Evolutionary conservation across 176 grass and related monocot genomes (phyloP), one percentile per base, ranked within the genome.

Genomic region (Elaeis guineensis): DNA sequence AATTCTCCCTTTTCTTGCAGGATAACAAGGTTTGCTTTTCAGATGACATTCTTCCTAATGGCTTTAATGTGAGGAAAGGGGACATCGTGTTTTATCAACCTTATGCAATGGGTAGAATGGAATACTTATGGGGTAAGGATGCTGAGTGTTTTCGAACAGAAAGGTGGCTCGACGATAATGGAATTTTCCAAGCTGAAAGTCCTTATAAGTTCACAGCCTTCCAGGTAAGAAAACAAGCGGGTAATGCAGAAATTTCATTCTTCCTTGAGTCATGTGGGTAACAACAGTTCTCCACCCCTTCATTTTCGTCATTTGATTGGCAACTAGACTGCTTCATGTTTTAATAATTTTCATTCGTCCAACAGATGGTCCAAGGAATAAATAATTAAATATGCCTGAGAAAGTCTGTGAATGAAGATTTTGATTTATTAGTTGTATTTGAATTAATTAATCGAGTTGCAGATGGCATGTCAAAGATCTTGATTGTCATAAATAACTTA

Each of bases 191-290:
- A 49, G 60, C 24, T 6, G 59, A 85, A 12, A 95, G 75, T 69
- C 81, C 85, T 0, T 95, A 71, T 72, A 89, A 89, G 7, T 95
- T 95, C 63, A 65, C 70, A 50, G 85, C 89, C 19, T 95, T 95
- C 19, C 89, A 82, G 67, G 76, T 71, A 50, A 51, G 6, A 17
- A 61, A 55, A 29, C 19, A 17, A 56, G 19, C 52, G 12, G 1
- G 3, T 44, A 35, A 19, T 25, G 22, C 20, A 26, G 18, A 57
- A 55, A 14, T 44, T 44, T 14, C 9, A 14, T 44, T 44, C 35
- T 2, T 14, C 35, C 9, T 39, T 44, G 35, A 44, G 3, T 44
- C 35, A 44, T 44, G 3, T 2, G 11, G 35, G 11, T 44, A 14
- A 44, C 9, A 44, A 2, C 9, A 1, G 1, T 14, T 2, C 35